Percentiles rank a stretch among this genome's conserved stretches.
These are phyloP conservation scores for Rheum nobile DNA, from an alignment of 148 eudicot species.

Conservation along the genomic window DNA sequence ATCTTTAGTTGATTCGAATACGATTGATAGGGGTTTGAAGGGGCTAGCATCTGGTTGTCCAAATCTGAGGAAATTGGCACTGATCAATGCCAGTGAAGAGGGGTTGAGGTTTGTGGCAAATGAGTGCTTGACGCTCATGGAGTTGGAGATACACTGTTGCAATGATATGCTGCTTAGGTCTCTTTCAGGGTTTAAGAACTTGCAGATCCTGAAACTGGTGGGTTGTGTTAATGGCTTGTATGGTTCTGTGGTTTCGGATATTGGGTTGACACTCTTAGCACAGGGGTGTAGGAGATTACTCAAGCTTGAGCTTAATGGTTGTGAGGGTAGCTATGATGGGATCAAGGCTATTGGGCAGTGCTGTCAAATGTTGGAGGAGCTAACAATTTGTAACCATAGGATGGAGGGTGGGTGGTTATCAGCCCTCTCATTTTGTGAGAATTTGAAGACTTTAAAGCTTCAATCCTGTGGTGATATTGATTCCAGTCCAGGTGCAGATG, in stretches of 20 bases:
- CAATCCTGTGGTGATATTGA: slow-evolving; percentile 58
- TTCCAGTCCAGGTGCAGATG: slow-evolving; percentile 57
- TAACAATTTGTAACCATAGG: slow-evolving; percentile 54
- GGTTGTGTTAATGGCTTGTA: slow-evolving; percentile 60
- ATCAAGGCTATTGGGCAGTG: slow-evolving; percentile 93
- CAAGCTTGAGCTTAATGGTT: slow-evolving; percentile 81
- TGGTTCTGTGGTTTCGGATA: slow-evolving; percentile 55
- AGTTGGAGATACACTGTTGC: slow-evolving; percentile 65
- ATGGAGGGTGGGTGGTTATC: slow-evolving; percentile 97
- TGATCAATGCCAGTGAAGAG: slow-evolving; percentile 41
- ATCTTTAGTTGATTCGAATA: slow-evolving; percentile 31
- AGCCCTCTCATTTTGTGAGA: slow-evolving; percentile 64
- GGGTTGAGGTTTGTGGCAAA: slow-evolving; percentile 48
- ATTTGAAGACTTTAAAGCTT: slow-evolving; percentile 76
- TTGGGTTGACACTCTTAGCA: slow-evolving; percentile 83
- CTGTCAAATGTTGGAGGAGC: slow-evolving; percentile 88
- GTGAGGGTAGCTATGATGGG: slow-evolving; percentile 97
- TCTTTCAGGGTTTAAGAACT: slow-evolving; percentile 46
- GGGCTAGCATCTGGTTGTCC: slow-evolving; percentile 49
- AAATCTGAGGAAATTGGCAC: slow-evolving; percentile 50
- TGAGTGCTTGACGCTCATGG: slow-evolving; percentile 57
- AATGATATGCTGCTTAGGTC: slow-evolving; percentile 44
- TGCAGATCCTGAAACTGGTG: slow-evolving; percentile 74
- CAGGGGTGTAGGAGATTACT: slow-evolving; percentile 81
- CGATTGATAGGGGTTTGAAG: slow-evolving; percentile 27